Evolutionary conservation across 2,329 filamentous ascomycete species (phyloP), one percentile per base, ranked within the genome.

Genomic region (Colletotrichum truncatum): DNA sequence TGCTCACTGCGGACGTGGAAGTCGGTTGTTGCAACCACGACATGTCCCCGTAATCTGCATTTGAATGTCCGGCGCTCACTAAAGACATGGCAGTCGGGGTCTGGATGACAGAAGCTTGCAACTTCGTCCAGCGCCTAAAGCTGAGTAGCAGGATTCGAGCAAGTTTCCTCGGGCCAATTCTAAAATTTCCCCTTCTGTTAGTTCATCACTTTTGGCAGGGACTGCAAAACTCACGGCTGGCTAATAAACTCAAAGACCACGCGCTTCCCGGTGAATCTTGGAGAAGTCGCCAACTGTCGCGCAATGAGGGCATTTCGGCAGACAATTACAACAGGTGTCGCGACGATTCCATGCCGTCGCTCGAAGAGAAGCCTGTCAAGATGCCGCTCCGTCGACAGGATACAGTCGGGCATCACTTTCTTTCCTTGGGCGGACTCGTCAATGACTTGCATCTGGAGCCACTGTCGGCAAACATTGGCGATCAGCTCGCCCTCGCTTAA

Each of bases 181-280:
- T 79, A 30, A 6, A 18, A 8, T 3, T 3, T 3, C n/a, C n/a
- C n/a, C n/a, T n/a, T n/a, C n/a, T 7, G n/a, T 16, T 4, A 1
- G 36, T 51, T 6, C 48, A 48, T 23, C 21, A n/a, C n/a, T n/a
- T n/a, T n/a, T n/a, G n/a, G n/a, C n/a, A n/a, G 3, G 11, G 30
- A 8, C 16, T 5, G 0, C 2, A 9, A 10, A 46, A 73, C 77
- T 68, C 59, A 77, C 74, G 78, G 78, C 49, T 78, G 78, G 2
- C 77, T 78, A 16, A 78, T 74, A 43, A 77, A 79, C 49, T 80
- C 78, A 9, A 77, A 72, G 12, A 78, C 66, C 2, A 70, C 71
- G 14, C 62, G 59, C 34, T 68, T 25, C 66, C 66, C 63, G 21
- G 66, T 54, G n/a, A 68, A 62, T 38, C 72, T 59, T 36, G 71